A percentile compares a stretch with the other conserved stretches of the same genome.
phyloP scores from a whole-genome alignment of 768 basidiomycete genomes.

The Tylopilus felleus region DNA sequence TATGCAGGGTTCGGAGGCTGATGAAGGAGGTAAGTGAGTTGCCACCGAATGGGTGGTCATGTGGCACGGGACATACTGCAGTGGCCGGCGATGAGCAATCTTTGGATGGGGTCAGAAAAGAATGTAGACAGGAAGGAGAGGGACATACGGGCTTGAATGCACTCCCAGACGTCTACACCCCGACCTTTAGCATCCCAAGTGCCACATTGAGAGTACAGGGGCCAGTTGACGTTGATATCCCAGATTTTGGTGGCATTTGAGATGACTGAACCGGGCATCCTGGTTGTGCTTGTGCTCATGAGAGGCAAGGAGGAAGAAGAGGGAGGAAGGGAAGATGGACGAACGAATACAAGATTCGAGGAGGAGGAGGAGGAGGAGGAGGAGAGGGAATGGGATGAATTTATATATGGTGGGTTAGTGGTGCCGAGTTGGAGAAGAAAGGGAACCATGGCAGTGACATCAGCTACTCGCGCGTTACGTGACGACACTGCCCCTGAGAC shows the following conservation, averaged over 20 bases:
- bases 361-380: constrained; percentile 4
- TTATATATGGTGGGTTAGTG: constrained; percentile 28
- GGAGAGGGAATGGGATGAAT: constrained; percentile 15
- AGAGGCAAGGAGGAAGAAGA: neutral
- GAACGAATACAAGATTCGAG: constrained; percentile 7
- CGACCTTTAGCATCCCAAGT: constrained; percentile 66
- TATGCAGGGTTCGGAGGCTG: constrained; percentile 44
- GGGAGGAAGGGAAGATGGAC: neutral
- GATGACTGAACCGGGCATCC: constrained; percentile 38
- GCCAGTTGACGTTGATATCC: constrained; percentile 67
- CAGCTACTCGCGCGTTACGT: constrained; percentile 25
- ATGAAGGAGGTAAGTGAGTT: constrained; percentile 2
- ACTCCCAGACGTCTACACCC: constrained; percentile 76
- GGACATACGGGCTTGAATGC: constrained; percentile 56
- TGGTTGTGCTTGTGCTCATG: constrained; percentile 24
- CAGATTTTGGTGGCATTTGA: constrained; percentile 67
- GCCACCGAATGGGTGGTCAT: neutral
- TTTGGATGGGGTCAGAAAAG: constrained; percentile 25
- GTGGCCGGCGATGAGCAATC: constrained; percentile 61
- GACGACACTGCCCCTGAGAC: constrained; percentile 28
- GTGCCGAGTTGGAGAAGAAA: constrained; percentile 30
- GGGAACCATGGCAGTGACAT: constrained; percentile 32
- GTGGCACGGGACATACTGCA: constrained; percentile 22
- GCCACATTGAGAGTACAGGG: constrained; percentile 62
- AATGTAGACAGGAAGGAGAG: neutral